Evolutionary conservation across 2,329 filamentous ascomycete species (phyloP), one percentile per base, ranked within the genome.

Genomic region (Aspergillus persii): DNA sequence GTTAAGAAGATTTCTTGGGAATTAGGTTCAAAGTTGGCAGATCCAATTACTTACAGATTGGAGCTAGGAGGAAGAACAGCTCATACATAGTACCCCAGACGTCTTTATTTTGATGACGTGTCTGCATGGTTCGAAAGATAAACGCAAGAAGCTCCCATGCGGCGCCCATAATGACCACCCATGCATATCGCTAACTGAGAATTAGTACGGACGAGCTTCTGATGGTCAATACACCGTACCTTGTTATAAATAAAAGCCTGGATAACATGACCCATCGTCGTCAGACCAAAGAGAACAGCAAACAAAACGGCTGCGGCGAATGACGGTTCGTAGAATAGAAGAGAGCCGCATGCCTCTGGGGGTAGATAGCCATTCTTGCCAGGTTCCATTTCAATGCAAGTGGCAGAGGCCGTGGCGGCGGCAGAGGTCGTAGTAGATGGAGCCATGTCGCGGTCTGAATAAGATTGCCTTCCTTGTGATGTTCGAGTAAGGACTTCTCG

Each of bases 151-250:
- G 65, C 63, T 83, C 79, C 78, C 79, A 81, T 0, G 65, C 29
- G 3, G 66, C 64, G 8, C 75, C 80, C 70, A 81, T 77, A 47
- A 80, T 73, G 8, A 83, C 73, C 3, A 80, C 76, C 76, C 75
- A 79, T 70, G 76, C 61, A 15, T 41, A 41, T 1, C 15, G 36
- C 36, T 41, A 7, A 15, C 4, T n/a, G 8, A 8, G 4, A 7
- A 15, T 41, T 12, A 41, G 36, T 12, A 3, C 4, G 5, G 15
- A 1, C 11, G 3, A 15, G 1, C 2, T 36, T 9, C 33, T 9
- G 15, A 12, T 4, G 2, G 15, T 36, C 8, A 4, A 15, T 4
- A 79, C 78, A 8, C 61, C 60, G 58, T 79, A 53, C 49, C 15
- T 68, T 70, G 64, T 76, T 70, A 64, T 76, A 72, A 18, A 66